Conservation (phyloP, 352 stramenopile species). For the Globisporangium sylvaticum region DNA sequence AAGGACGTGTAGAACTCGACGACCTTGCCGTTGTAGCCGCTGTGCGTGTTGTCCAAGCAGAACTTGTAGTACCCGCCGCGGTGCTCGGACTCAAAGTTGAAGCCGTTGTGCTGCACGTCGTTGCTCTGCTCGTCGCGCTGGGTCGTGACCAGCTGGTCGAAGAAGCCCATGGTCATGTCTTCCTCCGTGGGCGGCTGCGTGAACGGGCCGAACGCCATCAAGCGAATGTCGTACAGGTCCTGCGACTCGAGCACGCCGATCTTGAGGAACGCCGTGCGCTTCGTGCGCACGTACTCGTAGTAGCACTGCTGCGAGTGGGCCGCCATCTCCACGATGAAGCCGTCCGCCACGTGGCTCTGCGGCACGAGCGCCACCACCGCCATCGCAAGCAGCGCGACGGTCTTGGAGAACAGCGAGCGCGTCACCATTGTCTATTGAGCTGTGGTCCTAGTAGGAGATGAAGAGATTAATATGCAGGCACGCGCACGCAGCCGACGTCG, state of each 20-base stretch:
- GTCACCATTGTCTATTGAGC: background rate
- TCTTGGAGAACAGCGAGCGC: background rate
- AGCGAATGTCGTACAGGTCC: conserved; percentile 70
- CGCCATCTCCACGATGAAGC: conserved; percentile 58
- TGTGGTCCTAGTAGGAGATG: background rate
- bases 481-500: background rate
- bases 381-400: conserved; percentile 20
- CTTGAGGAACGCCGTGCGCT: conserved; percentile 81
- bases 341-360: conserved; percentile 11
- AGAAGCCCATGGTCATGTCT: conserved; percentile 62
- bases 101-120: conserved; percentile 80
- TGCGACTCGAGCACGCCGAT: conserved; percentile 72
- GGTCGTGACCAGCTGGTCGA: conserved; percentile 69
- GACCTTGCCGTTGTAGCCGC: conserved; percentile 50
- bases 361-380: conserved; percentile 21
- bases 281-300: conserved; percentile 82
- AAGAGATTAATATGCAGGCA: background rate
- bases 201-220: conserved; percentile 75
- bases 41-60: conserved; percentile 77
- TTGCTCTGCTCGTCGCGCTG: conserved; percentile 60
- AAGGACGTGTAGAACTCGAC: conserved; percentile 84
- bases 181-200: conserved; percentile 36
- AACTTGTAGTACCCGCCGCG: conserved; percentile 86
- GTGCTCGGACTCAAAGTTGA: conserved; percentile 86
- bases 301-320: conserved; percentile 65